Conservation (phyloP, 305 asterid species). For the Solanum chacoense region DNA sequence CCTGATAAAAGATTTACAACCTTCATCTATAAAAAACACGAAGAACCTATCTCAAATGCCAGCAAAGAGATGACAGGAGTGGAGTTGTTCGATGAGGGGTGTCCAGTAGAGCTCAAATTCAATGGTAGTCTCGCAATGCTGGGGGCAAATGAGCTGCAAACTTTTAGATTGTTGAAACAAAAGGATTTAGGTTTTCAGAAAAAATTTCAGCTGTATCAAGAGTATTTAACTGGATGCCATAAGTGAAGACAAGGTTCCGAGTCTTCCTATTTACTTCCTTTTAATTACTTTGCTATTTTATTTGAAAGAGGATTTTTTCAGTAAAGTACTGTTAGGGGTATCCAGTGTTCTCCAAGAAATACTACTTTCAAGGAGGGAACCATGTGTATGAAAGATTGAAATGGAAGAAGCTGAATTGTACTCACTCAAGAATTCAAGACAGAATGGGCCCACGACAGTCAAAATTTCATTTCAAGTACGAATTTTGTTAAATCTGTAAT, state of each 20-base stretch:
- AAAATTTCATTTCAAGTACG: background rate
- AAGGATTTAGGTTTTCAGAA: conserved; percentile 36
- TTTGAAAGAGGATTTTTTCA: background rate
- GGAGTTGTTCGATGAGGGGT: conserved; percentile 43
- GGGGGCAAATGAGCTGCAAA: conserved; percentile 39
- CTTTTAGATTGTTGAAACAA: conserved; percentile 30
- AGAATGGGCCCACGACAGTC: background rate
- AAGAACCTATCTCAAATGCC: conserved; percentile 4
- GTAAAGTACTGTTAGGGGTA: background rate
- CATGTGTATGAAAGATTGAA: background rate
- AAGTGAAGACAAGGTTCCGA: background rate
- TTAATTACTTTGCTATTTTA: background rate
- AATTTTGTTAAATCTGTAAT: background rate
- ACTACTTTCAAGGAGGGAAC: background rate
- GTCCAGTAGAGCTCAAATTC: conserved; percentile 48
- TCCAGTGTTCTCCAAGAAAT: background rate
- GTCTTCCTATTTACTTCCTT: background rate
- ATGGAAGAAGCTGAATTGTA: background rate
- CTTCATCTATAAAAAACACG: conserved; percentile 19
- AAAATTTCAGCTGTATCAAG: conserved; percentile 20
- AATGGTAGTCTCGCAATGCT: conserved; percentile 9
- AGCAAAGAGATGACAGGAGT: conserved; percentile 24
- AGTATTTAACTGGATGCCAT: background rate
- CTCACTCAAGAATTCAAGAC: background rate
- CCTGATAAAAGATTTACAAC: conserved; percentile 24